Base-by-base conservation (phyloP, 2,329 filamentous ascomycete species). In the Hymenoscyphus linearis region DNA sequence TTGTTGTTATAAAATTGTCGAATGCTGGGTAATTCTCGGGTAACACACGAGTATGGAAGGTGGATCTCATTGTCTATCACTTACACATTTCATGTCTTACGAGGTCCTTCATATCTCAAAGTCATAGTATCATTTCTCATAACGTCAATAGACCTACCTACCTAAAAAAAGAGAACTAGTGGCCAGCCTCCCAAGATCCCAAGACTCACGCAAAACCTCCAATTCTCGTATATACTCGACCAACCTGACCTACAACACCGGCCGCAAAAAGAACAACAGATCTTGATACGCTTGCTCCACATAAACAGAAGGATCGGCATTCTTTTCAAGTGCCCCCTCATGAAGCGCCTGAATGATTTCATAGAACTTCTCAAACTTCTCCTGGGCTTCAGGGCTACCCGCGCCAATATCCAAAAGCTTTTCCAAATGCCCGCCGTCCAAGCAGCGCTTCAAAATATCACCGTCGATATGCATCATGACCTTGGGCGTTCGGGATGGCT, bases 401-500 rank as follows among this genome's bases (percentile, higher is more conserved):
- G 55, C 26, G 7, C 64, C 62, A 55, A 66, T 31, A 6, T 52
- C 64, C 16, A 80, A 72, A 14, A 84, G 66, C 34, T 68, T 66
- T 66, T 82, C 78, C 22, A 86, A 67, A 0, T 73, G 73, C 35
- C 77, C 76, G 18, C 71, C 75, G 18, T 81, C 75, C 12, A 86
- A 66, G 62, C 85, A 82, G 6, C 80, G 78, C 62, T 77, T 75
- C 50, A 91, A 72, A 37, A 90, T 76, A 66, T 90, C 86, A 0
- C 88, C 88, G 64, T 91, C 80, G 2, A 91, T 77, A 60, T 90
- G 87, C 80, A 85, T 84, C 62, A 77, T 77, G 26, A 74, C 69
- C 40, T 78, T 77, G 2, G 76, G 76, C 10, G 74, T 72, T 5
- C 69, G 64, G 26, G 73, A 71, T 7, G 80, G 77, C 62, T 82